Evolutionary conservation across 2,329 filamentous ascomycete species (phyloP), one percentile per base, ranked within the genome.

Genomic region (Trichophyton benhamiae): DNA sequence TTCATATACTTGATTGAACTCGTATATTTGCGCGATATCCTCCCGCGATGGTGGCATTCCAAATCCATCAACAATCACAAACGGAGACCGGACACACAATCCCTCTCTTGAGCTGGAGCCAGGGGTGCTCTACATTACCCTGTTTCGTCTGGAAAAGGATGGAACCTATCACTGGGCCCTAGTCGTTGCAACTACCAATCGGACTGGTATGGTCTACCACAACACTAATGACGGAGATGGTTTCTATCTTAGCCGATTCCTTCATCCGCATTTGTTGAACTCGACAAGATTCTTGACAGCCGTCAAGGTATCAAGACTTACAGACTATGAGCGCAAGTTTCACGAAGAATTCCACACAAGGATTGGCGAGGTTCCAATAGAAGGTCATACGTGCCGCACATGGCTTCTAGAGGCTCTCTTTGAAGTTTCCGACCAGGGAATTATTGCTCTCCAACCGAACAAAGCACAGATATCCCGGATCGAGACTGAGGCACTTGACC

Each of bases 21-120:
- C 13, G 13, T 41, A 41, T 15, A 41, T 48, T 48, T n/a, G 7
- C 1, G 7, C 44, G 13, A 17, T 48, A 11, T 4, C 44, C 17
- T 17, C 7, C 44, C 17, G 17, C 15, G 5, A 48, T n/a, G 15
- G 44, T 22, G 17, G 15, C 2, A 48, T 61, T 42, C 60, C 60
- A 7, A 27, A 58, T 6, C 60, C 60, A 9, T 61, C 60, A 7
- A 20, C 9, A 27, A 17, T 49, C 15, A 4, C n/a, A 25, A 5
- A 4, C 7, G 42, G 38, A 2, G n/a, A 17, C 3, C 25, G 20
- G 58, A 52, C 8, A 17, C 49, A 59, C 62, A 62, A 33, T 63
- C 62, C 63, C 33, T 5, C 65, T 62, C 20, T 67, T 65, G 15
- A 15, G 3, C n/a, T 60, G 1, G 42, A 61, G 25, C 61, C 58